Percentiles rank a stretch among this genome's conserved stretches.
phyloP scores from a whole-genome alignment of 345 rosid genomes.

The Citrus inodora region DNA sequence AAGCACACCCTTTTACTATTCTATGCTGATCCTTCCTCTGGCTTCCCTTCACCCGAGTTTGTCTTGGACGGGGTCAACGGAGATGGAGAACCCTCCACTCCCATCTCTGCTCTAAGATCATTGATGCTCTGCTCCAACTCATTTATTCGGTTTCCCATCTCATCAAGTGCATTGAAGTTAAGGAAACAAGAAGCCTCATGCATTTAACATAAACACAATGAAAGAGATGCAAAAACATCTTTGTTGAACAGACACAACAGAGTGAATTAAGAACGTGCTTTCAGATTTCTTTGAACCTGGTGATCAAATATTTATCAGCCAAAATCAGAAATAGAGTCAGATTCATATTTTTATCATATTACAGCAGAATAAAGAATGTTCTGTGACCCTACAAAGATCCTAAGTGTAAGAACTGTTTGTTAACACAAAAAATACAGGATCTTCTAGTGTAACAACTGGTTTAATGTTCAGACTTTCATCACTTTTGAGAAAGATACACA shows the following conservation, averaged over 20 bases:
- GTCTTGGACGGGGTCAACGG: conserved; percentile 45
- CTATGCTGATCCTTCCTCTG: conserved; percentile 47
- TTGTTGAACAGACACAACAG: background rate
- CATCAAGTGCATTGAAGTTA: conserved; percentile 63
- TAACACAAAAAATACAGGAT: too few species aligned
- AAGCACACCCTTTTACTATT: conserved; percentile 7
- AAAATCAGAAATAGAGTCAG: conserved; percentile 1
- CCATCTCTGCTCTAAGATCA: conserved; percentile 59
- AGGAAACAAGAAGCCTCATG: conserved; percentile 24
- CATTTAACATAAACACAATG: background rate
- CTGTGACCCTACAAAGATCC: background rate
- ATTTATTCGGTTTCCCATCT: conserved; percentile 67
- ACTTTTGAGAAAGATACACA: background rate
- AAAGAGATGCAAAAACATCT: conserved; percentile 10
- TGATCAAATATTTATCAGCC: background rate
- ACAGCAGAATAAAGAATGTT: background rate
- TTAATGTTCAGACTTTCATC: background rate
- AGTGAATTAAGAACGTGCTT: background rate
- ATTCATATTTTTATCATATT: background rate
- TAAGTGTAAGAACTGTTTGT: too few species aligned
- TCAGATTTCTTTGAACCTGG: background rate
- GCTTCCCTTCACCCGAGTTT: conserved; percentile 29
- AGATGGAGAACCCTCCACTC: conserved; percentile 69
- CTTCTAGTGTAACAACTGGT: background rate
- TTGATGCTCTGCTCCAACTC: conserved; percentile 74